These are phyloP conservation scores for Pseudocercospora musae DNA, from an alignment of 2,329 filamentous ascomycete species.

Conservation along the genomic window DNA sequence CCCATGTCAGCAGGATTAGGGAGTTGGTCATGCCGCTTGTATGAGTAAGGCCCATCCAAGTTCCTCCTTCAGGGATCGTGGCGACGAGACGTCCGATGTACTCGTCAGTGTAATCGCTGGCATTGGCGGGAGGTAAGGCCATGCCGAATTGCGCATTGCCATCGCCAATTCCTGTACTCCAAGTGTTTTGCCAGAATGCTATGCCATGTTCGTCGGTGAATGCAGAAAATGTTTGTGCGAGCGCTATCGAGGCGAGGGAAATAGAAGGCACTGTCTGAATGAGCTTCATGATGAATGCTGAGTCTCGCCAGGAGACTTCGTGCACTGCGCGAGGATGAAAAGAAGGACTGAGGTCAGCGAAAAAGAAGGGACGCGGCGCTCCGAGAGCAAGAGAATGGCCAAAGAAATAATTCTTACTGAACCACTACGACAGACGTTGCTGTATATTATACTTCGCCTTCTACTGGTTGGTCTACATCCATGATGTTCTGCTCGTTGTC, in stretches of 20 bases:
- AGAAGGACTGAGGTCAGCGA: constrained; percentile 14
- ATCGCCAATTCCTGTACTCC: constrained; percentile 39
- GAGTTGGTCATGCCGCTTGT: constrained; percentile 57
- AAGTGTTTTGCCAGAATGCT: constrained; percentile 51
- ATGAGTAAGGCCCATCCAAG: constrained; percentile 59
- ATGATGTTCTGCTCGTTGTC: not conserved
- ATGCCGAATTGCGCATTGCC: constrained; percentile 55
- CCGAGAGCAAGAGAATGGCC: constrained; percentile 6
- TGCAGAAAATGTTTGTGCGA: constrained; percentile 27
- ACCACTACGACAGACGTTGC: not conserved
- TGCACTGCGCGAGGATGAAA: constrained; percentile 17
- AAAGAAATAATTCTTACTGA: constrained; percentile 5
- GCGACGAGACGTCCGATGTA: constrained; percentile 59
- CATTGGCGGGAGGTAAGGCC: constrained; percentile 47
- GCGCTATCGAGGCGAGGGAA: constrained; percentile 19
- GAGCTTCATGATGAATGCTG: constrained; percentile 25
- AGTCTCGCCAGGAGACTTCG: constrained; percentile 23
- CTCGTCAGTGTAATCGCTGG: constrained; percentile 46
- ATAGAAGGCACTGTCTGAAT: constrained; percentile 20
- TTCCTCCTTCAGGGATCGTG: constrained; percentile 41
- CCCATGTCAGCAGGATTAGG: constrained; percentile 58
- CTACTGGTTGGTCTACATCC: constrained; percentile 5
- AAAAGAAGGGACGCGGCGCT: constrained; percentile 22
- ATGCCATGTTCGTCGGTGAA: constrained; percentile 48
- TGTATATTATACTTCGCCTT: constrained; percentile 7